Base-by-base conservation (phyloP, 1,284 basidiomycete genomes). In the Puccinia horiana region DNA sequence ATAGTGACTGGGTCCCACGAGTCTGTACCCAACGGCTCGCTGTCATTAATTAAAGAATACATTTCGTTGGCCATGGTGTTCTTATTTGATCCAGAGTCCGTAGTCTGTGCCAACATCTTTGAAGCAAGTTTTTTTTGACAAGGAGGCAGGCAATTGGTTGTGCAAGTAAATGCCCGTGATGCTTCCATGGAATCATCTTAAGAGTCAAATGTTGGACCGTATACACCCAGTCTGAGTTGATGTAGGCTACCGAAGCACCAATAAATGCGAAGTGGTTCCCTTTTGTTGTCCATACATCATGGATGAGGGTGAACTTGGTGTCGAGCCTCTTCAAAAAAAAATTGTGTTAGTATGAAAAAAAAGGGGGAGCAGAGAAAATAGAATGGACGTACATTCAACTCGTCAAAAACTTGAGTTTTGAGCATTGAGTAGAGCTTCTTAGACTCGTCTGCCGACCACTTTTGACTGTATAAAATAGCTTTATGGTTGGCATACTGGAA, bases 81-180 rank as follows among this genome's bases (percentile, higher is more conserved):
- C 8, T 67, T 40, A 23, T 42, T 67, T n/a, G n/a, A n/a, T n/a
- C n/a, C n/a, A 32, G 61, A 63, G 26, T 63, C 61, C 8, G 29
- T 63, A 9, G 65, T 67, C 65, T 67, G 65, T 2, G 65, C 65
- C 18, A 67, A 40, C 65, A 67, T 67, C 9, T 67, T 6, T 58
- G 6, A 58, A 58, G 40, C 9, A 67, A 32, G 2, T 63, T 32
- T 14, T 63, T 42, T 14, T 40, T 67, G 18, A 32, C 40, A 12
- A 67, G 65, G 37, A 67, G 4, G 14, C 11, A 8, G 4, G 65
- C 32, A 67, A 67, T 40, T 3, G 37, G 37, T 9, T 26, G 40
- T 23, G 65, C 35, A 5, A 67, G 35, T 23, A 67, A 23, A 42
- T 23, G 29, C 6, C 65, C 35, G 8, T 8, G 6, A 23, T 67